Base-by-base conservation (phyloP, 106 monocot species). In the Vanilla planifolia region DNA sequence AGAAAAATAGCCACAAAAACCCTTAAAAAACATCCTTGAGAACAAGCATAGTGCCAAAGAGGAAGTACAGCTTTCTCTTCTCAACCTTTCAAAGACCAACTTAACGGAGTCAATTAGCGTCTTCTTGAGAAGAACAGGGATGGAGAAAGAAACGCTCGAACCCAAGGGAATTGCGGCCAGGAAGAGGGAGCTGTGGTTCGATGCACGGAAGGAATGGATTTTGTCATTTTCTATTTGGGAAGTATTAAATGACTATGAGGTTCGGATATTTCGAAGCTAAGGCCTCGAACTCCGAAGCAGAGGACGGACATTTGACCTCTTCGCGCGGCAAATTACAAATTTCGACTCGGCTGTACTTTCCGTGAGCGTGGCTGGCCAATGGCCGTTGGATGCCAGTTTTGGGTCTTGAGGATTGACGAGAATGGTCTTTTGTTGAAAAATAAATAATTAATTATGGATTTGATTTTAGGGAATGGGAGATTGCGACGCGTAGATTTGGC, bases 281-380 rank as follows among this genome's bases (percentile, higher is more conserved):
- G n/a, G n/a, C n/a, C n/a, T n/a, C n/a, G n/a, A n/a, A n/a, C n/a
- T n/a, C n/a, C n/a, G n/a, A n/a, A n/a, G n/a, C n/a, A n/a, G n/a
- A n/a, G n/a, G 7, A 13, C 26, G 13, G 24, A 1, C 3, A 11
- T 2, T 27, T 55, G 55, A 55, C 32, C 32, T n/a, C 5, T 14
- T 30, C 57, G 57, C 57, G 57, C 57, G 57, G 20, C 57, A 57
- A 35, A 57, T 57, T 57, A 33, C 57, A 57, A 57, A 57, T 57
- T 57, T 57, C 57, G 34, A 57, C 57, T 19, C 9, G 0, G 17
- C 57, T 6, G 4, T 17, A 8, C 17, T 57, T 3, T 6, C 20
- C 57, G 57, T 57, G 35, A 33, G 35, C 33, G 35, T 34, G 57
- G 20, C 57, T 33, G 2, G 6, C 27, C 27, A 1, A 1, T 4